Conservation (phyloP, 2,329 filamentous ascomycete genomes). For the Chaetomiaceae sp. region DNA sequence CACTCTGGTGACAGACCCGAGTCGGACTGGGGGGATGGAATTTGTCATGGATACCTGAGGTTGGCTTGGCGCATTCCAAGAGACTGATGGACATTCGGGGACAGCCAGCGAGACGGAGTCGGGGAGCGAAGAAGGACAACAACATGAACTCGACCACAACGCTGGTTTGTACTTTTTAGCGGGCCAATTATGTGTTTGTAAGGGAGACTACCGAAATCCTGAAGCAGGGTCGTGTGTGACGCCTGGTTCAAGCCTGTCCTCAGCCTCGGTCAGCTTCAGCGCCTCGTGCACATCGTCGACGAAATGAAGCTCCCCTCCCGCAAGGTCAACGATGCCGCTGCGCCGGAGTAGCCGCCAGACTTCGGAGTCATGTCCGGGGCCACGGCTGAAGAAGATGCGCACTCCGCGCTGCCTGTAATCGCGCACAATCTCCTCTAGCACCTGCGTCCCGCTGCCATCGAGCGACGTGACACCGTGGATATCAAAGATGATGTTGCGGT, state of each 20-base stretch:
- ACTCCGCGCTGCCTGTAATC: constrained; percentile 74
- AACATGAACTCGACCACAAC: too few relatives aligned
- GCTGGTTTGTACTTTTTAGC: too few relatives aligned
- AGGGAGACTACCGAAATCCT: background rate
- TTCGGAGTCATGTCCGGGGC: constrained; percentile 43
- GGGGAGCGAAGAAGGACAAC: too few relatives aligned
- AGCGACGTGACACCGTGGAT: constrained; percentile 95
- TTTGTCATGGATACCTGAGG: too few relatives aligned
- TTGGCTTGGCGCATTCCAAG: too few relatives aligned
- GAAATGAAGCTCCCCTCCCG: constrained; percentile 74
- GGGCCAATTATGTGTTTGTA: too few relatives aligned
- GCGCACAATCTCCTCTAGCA: constrained; percentile 82
- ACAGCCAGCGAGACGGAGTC: too few relatives aligned
- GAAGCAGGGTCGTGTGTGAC: background rate
- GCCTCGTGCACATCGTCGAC: constrained; percentile 81
- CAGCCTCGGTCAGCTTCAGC: constrained; percentile 70
- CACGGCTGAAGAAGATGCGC: constrained; percentile 66
- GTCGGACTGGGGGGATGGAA: too few relatives aligned
- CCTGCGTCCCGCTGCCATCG: constrained; percentile 89
- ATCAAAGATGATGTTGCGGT: constrained; percentile 92
- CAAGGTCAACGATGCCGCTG: constrained; percentile 79
- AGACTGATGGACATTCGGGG: too few relatives aligned
- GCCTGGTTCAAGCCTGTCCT: constrained; percentile 41
- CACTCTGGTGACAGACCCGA: too few relatives aligned
- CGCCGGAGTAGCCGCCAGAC: constrained; percentile 70